A percentile compares a stretch with the other conserved stretches of the same genome.
These are phyloP conservation scores for Orbilia ellipsospora DNA, from an alignment of 2,329 filamentous ascomycete genomes.

Conservation along the genomic window DNA sequence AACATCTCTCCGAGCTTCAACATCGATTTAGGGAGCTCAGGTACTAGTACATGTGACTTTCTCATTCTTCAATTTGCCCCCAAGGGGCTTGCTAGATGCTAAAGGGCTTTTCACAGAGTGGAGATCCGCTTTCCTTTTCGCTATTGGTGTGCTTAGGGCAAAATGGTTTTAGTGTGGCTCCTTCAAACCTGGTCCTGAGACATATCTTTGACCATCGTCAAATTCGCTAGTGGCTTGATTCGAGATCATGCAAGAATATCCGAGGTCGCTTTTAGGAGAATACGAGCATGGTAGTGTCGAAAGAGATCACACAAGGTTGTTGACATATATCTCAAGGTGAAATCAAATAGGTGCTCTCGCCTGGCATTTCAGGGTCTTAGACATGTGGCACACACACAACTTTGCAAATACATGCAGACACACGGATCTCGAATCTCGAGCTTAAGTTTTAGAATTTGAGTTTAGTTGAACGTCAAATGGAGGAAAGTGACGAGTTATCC, in stretches of 20 bases:
- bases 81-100: neutral
- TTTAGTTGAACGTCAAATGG: slow-evolving; percentile 50
- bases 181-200: slow-evolving; percentile 48
- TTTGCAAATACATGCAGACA: neutral
- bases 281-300: too few species aligned
- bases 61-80: neutral
- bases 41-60: slow-evolving; percentile 31
- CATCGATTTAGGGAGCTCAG: neutral
- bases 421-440: too few species aligned
- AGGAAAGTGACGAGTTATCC: slow-evolving; percentile 20
- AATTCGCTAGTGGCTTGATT: too few species aligned
- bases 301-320: too few species aligned
- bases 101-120: slow-evolving; percentile 2
- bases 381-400: slow-evolving; percentile 32
- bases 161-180: slow-evolving; percentile 41
- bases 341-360: too few species aligned
- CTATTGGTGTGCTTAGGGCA: slow-evolving; percentile 29
- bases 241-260: neutral
- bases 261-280: neutral
- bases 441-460: slow-evolving; percentile 32
- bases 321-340: too few species aligned
- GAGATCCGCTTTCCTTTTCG: slow-evolving; percentile 14
- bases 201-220: slow-evolving; percentile 14
- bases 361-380: slow-evolving; percentile 26
- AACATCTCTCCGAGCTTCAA: neutral